Conservation (phyloP, 2,329 filamentous ascomycete genomes). For the Setomelanomma holmii region DNA sequence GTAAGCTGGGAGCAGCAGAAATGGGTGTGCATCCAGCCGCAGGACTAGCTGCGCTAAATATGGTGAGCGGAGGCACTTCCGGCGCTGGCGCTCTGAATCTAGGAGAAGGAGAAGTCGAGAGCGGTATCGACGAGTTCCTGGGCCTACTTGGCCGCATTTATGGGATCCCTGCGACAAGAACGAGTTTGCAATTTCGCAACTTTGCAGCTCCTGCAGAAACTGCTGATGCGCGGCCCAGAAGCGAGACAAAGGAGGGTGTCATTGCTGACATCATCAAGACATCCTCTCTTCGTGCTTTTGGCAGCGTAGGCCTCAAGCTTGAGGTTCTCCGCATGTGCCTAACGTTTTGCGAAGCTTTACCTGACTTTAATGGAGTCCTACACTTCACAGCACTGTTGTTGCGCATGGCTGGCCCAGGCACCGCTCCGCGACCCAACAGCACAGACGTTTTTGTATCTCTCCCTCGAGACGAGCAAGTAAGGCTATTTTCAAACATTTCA, state of each 20-base stretch:
- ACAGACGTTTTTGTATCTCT: conserved; percentile 75
- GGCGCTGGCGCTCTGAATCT: conserved; percentile 77
- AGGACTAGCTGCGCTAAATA: conserved; percentile 75
- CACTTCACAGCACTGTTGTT: conserved; percentile 85
- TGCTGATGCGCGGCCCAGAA: not conserved
- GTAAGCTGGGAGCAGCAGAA: conserved; percentile 93
- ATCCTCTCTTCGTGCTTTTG: conserved; percentile 65
- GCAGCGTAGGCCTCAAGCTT: conserved; percentile 80
- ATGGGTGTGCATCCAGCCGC: conserved; percentile 94
- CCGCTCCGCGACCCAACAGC: conserved; percentile 72
- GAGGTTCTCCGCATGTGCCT: conserved; percentile 90
- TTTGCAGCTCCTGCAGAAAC: not conserved
- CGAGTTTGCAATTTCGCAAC: not conserved
- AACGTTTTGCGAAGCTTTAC: conserved; percentile 90
- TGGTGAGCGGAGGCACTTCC: conserved; percentile 62
- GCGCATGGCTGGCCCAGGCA: conserved; percentile 79
- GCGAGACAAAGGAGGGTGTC: conserved; percentile 47
- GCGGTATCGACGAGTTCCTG: conserved; percentile 52
- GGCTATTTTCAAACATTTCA: conserved; percentile 83
- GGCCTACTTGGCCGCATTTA: conserved; percentile 51
- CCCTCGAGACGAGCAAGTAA: conserved; percentile 80
- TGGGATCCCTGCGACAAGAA: conserved; percentile 48
- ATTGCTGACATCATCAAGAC: conserved; percentile 65
- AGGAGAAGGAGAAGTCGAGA: conserved; percentile 46
- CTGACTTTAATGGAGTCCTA: conserved; percentile 89